Conservation (phyloP, 371 early-diverging fungal species). For the Capniomyces stellatus region DNA sequence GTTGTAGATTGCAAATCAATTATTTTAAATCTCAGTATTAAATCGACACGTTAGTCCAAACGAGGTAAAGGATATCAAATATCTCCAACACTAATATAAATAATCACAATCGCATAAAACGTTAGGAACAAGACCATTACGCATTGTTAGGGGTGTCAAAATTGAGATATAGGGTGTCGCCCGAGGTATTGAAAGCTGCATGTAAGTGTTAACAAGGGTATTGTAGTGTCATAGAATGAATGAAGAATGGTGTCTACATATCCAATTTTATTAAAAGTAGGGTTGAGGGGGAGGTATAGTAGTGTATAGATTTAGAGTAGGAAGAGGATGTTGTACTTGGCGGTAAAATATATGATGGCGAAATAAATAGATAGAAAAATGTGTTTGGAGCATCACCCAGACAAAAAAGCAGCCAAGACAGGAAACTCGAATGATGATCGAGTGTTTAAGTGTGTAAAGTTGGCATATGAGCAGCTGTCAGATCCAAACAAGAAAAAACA, state of each 20-base stretch:
- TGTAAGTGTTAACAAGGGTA: constrained; percentile 10
- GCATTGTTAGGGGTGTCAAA: constrained; percentile 55
- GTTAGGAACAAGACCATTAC: constrained; percentile 70
- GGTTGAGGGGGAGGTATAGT: no score
- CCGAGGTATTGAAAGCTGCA: constrained; percentile 57
- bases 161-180: constrained; percentile 52
- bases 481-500: constrained; percentile 79
- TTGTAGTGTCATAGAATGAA: neutral
- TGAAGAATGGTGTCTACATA: neutral
- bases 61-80: no score
- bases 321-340: no score
- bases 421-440: constrained; percentile 40
- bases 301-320: no score
- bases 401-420: constrained; percentile 57
- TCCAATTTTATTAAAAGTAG: no score
- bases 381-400: constrained; percentile 71
- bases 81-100: no score
- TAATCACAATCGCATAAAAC: no score
- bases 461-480: constrained; percentile 81
- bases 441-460: constrained; percentile 93
- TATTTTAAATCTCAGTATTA: no score
- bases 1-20: no score
- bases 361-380: constrained; percentile 59
- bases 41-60: no score
- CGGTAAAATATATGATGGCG: no score